Evolutionary conservation across 257 asterid species (phyloP), one percentile per base, ranked within the genome.

Genomic region (Craterostigma plantagineum): DNA sequence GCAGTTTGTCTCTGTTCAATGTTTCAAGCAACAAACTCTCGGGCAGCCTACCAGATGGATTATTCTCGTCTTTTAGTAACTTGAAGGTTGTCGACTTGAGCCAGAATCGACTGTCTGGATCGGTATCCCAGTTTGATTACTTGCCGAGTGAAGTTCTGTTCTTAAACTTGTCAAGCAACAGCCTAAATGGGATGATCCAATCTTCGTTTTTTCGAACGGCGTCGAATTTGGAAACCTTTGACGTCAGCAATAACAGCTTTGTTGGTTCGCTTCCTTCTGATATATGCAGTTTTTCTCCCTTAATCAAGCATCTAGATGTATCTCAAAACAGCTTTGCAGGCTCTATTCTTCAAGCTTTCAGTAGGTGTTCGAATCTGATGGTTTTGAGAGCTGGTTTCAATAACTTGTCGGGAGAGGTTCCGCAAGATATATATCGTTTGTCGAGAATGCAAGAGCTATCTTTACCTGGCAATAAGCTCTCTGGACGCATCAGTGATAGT

Each of bases 161-260:
- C 16, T 42, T 82, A 56, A 73, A 87, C 47, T 48, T 82, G 30
- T 87, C 98, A 18, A 74, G 83, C 63, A 82, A 82, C 46, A 66
- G 58, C 62, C 76, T 82, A 34, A 63, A 61, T 11, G 98, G 93
- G 35, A 23, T 57, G 15, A 54, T 87, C 34, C 54, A 35, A 23
- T 7, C 64, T 10, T 58, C 93, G 1, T 70, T 76, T 43, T 27
- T 82, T 49, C 64, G 57, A 63, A 33, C 57, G 12, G 83, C 76
- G 16, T 30, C 45, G 7, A 62, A 46, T 42, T 56, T 87, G 71
- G 70, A 48, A 33, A 59, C 54, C 14, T 70, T 87, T 34, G 83
- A 79, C 66, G 68, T 76, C 42, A 76, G 75, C 68, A 82, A 82
- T 52, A 87, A 87, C 65, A 74, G 74, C 73, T 82, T 82, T 56